These are phyloP conservation scores for Metarhizium sp. DNA, from an alignment of 2,329 filamentous ascomycete genomes.

Conservation along the genomic window DNA sequence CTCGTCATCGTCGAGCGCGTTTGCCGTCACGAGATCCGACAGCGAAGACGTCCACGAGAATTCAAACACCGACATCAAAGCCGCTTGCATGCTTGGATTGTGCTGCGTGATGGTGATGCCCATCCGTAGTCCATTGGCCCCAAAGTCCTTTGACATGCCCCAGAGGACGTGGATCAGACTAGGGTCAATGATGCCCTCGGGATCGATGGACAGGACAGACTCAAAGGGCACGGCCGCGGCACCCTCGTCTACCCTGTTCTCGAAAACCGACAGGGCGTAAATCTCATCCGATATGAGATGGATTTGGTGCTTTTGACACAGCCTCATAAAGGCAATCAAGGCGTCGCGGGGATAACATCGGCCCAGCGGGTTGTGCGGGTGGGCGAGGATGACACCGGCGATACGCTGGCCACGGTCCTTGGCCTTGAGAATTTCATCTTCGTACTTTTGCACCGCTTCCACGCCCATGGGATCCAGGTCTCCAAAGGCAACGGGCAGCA, in stretches of 20 bases:
- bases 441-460: slow-evolving; percentile 33
- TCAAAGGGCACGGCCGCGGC: slow-evolving; percentile 26
- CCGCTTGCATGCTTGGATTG: slow-evolving; percentile 28
- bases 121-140: slow-evolving; percentile 44
- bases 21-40: slow-evolving; percentile 29
- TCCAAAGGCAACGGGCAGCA: slow-evolving; percentile 34
- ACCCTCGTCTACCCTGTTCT: slow-evolving; percentile 23
- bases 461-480: slow-evolving; percentile 32
- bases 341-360: slow-evolving; percentile 32
- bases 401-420: slow-evolving; percentile 29
- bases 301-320: slow-evolving; percentile 38
- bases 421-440: slow-evolving; percentile 28
- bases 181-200: slow-evolving; percentile 34
- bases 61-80: slow-evolving; percentile 24
- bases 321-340: slow-evolving; percentile 30
- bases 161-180: slow-evolving; percentile 41
- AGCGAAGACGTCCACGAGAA: slow-evolving; percentile 36
- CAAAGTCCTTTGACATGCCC: slow-evolving; percentile 43
- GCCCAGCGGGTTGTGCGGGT: slow-evolving; percentile 43
- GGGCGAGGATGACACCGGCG: slow-evolving; percentile 38
- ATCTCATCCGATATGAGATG: slow-evolving; percentile 43
- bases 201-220: slow-evolving; percentile 35
- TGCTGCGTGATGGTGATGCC: slow-evolving; percentile 38
- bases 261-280: slow-evolving; percentile 42
- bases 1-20: slow-evolving; percentile 31